Evolutionary conservation across 2,329 filamentous ascomycete genomes (phyloP), one percentile per base, ranked within the genome.

Genomic region (Leptographium procerum): DNA sequence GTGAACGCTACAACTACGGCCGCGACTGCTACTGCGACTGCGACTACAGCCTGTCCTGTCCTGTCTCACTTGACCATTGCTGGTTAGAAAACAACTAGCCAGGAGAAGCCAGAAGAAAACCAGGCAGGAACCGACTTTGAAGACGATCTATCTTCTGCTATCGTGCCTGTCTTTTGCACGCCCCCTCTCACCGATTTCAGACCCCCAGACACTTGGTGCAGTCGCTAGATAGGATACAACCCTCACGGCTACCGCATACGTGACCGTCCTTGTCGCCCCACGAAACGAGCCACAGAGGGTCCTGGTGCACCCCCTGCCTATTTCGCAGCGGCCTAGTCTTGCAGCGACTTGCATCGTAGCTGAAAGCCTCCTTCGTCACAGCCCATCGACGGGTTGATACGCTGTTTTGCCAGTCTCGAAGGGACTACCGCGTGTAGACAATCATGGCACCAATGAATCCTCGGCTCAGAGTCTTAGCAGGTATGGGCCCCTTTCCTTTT

Each of bases 381-480:
- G n/a, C 16, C 22, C 26, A 22, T 10, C 29, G 8, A 34, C 28
- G 28, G 40, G 33, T 33, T 19, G 28, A 48, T 56, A 48, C 40
- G 28, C 54, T 19, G n/a, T 48, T 48, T 34, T 36, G 52, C 19
- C 22, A 40, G 50, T 31, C 50, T 28, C 33, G 13, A 9, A 34
- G 51, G 8, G 22, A 31, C 29, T 52, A 52, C 50, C 28, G 31
- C 19, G 22, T 26, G 31, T 36, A 54, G n/a, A 54, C 67, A n/a
- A n/a, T n/a, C 65, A 83, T 83, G 80, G 79, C 79, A 73, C 79
- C 80, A 71, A 73, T 76, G 70, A 74, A 79, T 71, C 79, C 80
- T 72, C 79, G 79, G 73, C 76, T 79, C 71, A 82, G 77, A 74
- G 76, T 81, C 72, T 75, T 82, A 69, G 81, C 79, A 78, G 80